Evolutionary conservation across 1,284 basidiomycete species (phyloP).

Genomic region (Leucoagaricus sp.): DNA sequence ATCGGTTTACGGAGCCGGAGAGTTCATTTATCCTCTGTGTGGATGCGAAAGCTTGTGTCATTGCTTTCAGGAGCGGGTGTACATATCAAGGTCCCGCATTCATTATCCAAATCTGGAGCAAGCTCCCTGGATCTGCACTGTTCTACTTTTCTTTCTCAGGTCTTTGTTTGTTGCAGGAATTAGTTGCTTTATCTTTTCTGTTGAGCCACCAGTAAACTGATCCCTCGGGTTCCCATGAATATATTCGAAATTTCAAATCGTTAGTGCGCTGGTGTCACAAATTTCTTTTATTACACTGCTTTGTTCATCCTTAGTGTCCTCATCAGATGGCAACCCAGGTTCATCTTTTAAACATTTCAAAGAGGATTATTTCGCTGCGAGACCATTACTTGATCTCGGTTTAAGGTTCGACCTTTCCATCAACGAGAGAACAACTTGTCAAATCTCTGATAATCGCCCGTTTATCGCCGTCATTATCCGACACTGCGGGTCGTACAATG

Average conservation of each 20-base stretch:
- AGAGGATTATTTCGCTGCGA: no score
- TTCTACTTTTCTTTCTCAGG: not conserved
- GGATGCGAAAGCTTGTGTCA: not conserved
- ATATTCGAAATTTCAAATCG: no score
- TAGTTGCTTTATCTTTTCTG: not conserved
- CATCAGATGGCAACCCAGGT: not conserved
- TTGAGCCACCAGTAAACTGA: not conserved
- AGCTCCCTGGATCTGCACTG: not conserved
- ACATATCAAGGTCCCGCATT: not conserved
- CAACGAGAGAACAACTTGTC: not conserved
- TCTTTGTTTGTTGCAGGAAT: not conserved
- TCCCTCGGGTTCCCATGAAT: not conserved
- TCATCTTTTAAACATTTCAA: no score
- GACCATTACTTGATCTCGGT: not conserved
- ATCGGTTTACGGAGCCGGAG: not conserved
- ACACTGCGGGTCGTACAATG: not conserved
- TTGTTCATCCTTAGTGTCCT: not conserved
- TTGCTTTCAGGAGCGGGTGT: not conserved
- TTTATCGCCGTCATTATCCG: constrained; percentile 10
- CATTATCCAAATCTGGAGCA: not conserved
- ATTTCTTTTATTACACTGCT: not conserved
- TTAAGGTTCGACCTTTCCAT: not conserved
- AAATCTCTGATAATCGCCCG: not conserved
- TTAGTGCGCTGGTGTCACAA: not conserved
- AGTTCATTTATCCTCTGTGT: not conserved